phyloP scores from a whole-genome alignment of 352 stramenopile genomes.

The Pythium vanterpoolii region DNA sequence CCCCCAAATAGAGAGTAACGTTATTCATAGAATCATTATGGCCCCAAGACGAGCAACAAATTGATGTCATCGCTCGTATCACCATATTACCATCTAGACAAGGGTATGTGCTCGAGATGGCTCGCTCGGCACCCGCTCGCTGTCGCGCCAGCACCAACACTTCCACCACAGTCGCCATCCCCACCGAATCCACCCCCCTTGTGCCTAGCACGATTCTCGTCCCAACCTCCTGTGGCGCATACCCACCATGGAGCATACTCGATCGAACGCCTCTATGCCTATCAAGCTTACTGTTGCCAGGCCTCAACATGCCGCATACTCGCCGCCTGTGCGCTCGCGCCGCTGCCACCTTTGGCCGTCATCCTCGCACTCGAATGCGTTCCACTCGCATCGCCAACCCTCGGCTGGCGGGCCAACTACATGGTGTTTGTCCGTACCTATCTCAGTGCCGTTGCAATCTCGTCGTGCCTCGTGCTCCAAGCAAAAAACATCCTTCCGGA shows the following conservation, averaged over 20 bases:
- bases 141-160: too few relatives aligned
- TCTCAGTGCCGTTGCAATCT: neutral
- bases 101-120: too few relatives aligned
- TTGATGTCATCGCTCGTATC: too few relatives aligned
- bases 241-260: slow-evolving; percentile 1
- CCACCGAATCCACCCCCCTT: neutral
- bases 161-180: too few relatives aligned
- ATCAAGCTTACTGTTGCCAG: neutral
- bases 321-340: neutral
- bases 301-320: neutral
- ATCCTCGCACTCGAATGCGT: neutral
- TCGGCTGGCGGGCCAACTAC: neutral
- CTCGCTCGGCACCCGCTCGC: too few relatives aligned
- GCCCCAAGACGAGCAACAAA: too few relatives aligned
- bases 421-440: neutral
- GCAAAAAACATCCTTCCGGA: neutral
- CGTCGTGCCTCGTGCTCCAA: neutral
- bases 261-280: neutral
- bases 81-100: too few relatives aligned
- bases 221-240: too few relatives aligned
- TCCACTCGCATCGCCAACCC: neutral
- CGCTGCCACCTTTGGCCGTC: neutral
- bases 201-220: neutral
- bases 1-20: too few relatives aligned
- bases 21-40: too few relatives aligned